These are phyloP conservation scores for Penicillium sp. DNA, from an alignment of 2,329 filamentous ascomycete genomes.

Conservation along the genomic window DNA sequence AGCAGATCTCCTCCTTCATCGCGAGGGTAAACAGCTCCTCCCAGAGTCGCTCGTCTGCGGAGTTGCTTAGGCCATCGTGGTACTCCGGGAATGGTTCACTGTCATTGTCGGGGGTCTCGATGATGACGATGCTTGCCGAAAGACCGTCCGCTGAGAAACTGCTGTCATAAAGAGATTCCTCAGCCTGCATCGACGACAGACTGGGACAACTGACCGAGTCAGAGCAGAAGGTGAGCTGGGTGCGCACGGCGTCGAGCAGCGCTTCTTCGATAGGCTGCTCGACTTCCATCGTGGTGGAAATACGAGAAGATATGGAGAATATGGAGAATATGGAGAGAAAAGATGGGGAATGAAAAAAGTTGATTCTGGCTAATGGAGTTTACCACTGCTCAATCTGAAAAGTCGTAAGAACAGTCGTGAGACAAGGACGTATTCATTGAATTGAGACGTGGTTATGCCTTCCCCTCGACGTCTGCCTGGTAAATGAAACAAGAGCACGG, in stretches of 20 bases:
- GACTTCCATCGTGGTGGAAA: slow-evolving; percentile 1
- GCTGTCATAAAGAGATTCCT: background rate
- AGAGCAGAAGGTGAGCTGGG: slow-evolving; percentile 11
- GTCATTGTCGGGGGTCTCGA: background rate
- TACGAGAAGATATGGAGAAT: background rate
- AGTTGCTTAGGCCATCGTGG: slow-evolving; percentile 15
- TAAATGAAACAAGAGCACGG: slow-evolving; percentile 21
- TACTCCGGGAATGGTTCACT: slow-evolving; percentile 31
- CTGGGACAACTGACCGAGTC: slow-evolving; percentile 4
- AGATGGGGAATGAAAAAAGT: background rate
- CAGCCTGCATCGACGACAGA: background rate
- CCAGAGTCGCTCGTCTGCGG: slow-evolving; percentile 7
- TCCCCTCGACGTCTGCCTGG: slow-evolving; percentile 28
- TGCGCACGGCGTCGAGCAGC: background rate
- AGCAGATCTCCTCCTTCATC: slow-evolving; percentile 21
- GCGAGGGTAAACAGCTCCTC: slow-evolving; percentile 26
- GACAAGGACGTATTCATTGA: slow-evolving; percentile 18
- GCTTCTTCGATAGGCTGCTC: background rate
- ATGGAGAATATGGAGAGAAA: background rate
- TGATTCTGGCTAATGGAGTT: slow-evolving; percentile 1
- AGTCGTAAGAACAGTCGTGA: slow-evolving; percentile 13
- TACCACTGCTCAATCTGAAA: slow-evolving; percentile 33
- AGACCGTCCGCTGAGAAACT: background rate
- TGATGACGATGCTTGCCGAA: background rate
- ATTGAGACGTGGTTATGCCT: slow-evolving; percentile 31